Percentiles rank a stretch among this genome's conserved stretches.
phyloP scores from a whole-genome alignment of 371 early-diverging fungal species.

The Mucor mucedo region DNA sequence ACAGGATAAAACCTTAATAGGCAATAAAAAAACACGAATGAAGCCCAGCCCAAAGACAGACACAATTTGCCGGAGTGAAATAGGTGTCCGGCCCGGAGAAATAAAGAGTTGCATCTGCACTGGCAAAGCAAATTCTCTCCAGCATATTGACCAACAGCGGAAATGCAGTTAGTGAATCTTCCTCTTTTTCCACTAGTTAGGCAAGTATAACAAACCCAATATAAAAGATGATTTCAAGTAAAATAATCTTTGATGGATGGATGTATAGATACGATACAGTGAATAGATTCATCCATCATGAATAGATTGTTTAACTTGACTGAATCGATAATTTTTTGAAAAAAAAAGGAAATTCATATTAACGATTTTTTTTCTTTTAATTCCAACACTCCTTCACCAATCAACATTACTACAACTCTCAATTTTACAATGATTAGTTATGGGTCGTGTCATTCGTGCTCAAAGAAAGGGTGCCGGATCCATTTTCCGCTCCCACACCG shows the following conservation, averaged over 20 bases:
- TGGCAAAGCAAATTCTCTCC: background rate
- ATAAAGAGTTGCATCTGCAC: background rate
- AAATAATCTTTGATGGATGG: conserved; percentile 9
- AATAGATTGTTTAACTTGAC: background rate
- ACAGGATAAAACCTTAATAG: too few species aligned
- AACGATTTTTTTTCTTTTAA: background rate
- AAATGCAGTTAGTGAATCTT: conserved; percentile 14
- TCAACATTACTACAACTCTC: background rate
- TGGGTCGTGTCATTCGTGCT: conserved; percentile 84
- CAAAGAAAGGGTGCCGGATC: conserved; percentile 98
- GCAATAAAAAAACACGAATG: too few species aligned
- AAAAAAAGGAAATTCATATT: background rate
- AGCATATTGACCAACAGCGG: conserved; percentile 4
- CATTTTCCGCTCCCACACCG: conserved; percentile 97
- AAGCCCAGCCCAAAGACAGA: too few species aligned
- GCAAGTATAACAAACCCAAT: conserved; percentile 3
- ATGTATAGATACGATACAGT: conserved; percentile 5
- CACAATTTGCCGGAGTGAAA: too few species aligned
- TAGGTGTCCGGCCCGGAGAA: background rate
- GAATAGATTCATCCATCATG: conserved; percentile 6
- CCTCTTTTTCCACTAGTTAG: conserved; percentile 36
- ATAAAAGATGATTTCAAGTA: background rate
- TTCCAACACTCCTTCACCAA: background rate
- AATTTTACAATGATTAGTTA: conserved; percentile 26
- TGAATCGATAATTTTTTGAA: background rate